A percentile compares a stretch with the other conserved stretches of the same genome.
Evolutionary conservation across 257 asterid species (phyloP).

Genomic region (Solanum appendiculatum): DNA sequence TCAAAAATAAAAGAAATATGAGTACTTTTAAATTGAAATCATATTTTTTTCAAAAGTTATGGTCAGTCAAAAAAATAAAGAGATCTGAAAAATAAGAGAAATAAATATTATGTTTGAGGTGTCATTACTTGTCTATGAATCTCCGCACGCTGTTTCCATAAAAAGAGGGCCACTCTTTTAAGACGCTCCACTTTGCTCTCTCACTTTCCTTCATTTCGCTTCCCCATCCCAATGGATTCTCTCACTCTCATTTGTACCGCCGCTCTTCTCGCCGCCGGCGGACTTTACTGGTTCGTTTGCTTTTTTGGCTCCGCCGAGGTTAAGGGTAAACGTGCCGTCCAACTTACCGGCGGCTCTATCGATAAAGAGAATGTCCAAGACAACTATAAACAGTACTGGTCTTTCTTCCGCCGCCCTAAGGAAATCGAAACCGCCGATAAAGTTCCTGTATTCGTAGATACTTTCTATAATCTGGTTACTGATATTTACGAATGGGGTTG

Average conservation of each 20-base stretch:
- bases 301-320: conserved; percentile 66
- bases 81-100: not conserved
- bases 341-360: conserved; percentile 75
- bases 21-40: no score
- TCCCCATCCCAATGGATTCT: conserved; percentile 29
- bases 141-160: not conserved
- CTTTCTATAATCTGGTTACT: conserved; percentile 77
- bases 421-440: conserved; percentile 53
- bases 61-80: not conserved
- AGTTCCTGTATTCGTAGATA: conserved; percentile 73
- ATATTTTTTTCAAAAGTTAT: no score
- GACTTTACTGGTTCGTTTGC: conserved; percentile 60
- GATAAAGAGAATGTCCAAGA: conserved; percentile 49
- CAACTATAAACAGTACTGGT: conserved; percentile 64
- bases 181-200: not conserved
- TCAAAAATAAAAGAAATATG: no score
- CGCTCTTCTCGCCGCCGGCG: conserved; percentile 50
- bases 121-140: not conserved
- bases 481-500: conserved; percentile 90
- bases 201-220: not conserved
- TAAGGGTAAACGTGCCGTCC: conserved; percentile 57
- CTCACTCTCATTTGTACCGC: conserved; percentile 51
- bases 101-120: not conserved
- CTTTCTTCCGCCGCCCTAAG: conserved; percentile 65
- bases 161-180: not conserved